Base-by-base conservation (phyloP, 164 flowering plant genomes). In the Vitis cinerea region DNA sequence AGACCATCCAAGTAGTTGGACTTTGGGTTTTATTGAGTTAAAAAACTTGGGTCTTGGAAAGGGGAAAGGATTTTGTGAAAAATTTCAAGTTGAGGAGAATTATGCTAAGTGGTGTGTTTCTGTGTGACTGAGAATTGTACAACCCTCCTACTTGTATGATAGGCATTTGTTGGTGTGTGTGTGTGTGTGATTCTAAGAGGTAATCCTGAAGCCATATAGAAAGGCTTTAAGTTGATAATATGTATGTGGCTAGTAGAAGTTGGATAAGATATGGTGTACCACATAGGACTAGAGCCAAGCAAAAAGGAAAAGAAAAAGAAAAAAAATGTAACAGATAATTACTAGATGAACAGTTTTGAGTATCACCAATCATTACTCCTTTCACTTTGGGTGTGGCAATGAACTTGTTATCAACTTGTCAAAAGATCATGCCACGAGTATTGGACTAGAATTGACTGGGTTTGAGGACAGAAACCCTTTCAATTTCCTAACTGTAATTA, bases 201-300 rank as follows among this genome's bases (percentile, higher is more conserved):
- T 50, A 64, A 64, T 3, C 3, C 30, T 31, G 11, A 64, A 23
- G 57, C 58, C 55, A 19, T 51, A 23, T 51, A 23, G 31, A 51
- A 44, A 64, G 67, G 57, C 16, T n/a, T 8, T 62, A 19, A 54
- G 66, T 62, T 55, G 75, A 73, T 67, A 73, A 67, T 52, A 29
- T 63, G 30, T 73, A 3, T 67, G 71, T 68, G 76, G 76, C 67
- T 63, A 30, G 37, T 30, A 37, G 63, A 31, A 57, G 63, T 10
- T 68, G 64, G 67, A 62, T 57, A 58, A 64, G 72, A 73, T 57
- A 58, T 56, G 57, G 37, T 60, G 9, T 29, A 54, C 10, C n/a
- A 31, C 17, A 54, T 30, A 30, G 37, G 64, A 49, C 63, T 30
- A 8, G 49, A n/a, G 29, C 64, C 74, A 49, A 57, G 74, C 57